These are phyloP conservation scores for Euptelea pleiosperma DNA, from an alignment of 164 flowering plant species.

Conservation along the genomic window DNA sequence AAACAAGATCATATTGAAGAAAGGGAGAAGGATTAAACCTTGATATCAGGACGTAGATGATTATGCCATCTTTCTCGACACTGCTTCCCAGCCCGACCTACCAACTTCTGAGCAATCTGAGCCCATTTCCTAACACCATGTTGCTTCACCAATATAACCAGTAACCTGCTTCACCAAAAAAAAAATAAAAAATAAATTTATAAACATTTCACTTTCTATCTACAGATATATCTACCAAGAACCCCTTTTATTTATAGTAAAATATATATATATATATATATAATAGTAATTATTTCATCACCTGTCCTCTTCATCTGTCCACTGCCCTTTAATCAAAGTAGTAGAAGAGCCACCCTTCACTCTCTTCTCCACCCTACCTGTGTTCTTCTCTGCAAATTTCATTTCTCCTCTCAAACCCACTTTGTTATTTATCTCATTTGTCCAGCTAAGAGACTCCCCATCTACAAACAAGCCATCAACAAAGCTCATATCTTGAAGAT, in stretches of 20 bases:
- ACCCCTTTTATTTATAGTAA: no score
- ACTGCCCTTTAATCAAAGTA: constrained; percentile 65
- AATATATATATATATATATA: no score
- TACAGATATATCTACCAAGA: no score
- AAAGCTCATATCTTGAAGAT: constrained; percentile 17
- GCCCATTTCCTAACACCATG: constrained; percentile 86
- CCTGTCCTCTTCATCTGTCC: constrained; percentile 86
- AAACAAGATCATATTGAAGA: no score
- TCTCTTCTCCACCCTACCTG: constrained; percentile 18
- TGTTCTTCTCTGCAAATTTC: constrained; percentile 11
- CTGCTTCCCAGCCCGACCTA: constrained; percentile 84
- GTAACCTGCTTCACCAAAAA: constrained; percentile 40
- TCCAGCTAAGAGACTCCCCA: constrained; percentile 9
- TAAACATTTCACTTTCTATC: no score
- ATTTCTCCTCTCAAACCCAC: constrained; percentile 6
- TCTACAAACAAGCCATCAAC: constrained; percentile 24
- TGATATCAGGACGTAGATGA: constrained; percentile 83
- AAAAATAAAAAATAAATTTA: no score
- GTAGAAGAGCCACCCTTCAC: constrained; percentile 25
- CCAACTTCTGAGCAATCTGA: constrained; percentile 56
- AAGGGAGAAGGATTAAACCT: constrained; percentile 49
- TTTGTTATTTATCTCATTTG: not conserved
- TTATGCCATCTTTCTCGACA: constrained; percentile 97
- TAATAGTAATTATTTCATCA: no score
- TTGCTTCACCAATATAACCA: constrained; percentile 59